These are phyloP conservation scores for Leersia perrieri DNA, from an alignment of 176 grass and related monocot genomes.

Conservation along the genomic window DNA sequence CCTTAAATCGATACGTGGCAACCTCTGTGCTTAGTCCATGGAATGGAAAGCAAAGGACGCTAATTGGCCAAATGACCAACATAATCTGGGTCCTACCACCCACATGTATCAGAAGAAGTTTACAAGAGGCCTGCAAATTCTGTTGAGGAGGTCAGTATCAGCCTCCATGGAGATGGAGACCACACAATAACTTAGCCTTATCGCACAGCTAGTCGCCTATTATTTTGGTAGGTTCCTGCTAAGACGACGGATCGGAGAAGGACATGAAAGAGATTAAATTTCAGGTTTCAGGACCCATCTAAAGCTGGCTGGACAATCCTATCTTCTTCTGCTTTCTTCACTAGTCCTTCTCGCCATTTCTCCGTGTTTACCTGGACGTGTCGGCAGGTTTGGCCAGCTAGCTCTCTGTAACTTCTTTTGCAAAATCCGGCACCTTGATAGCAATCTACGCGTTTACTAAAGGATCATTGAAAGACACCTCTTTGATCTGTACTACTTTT, in stretches of 20 bases:
- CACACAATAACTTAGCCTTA: not conserved
- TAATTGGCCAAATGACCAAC: not conserved
- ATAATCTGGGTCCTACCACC: not conserved
- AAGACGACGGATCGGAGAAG: not conserved
- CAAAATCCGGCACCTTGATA: not conserved
- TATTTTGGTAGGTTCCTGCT: not conserved
- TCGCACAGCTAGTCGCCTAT: not conserved
- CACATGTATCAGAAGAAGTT: not conserved
- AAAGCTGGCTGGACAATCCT: not conserved
- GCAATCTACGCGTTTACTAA: not conserved
- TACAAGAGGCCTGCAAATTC: not conserved
- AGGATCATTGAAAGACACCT: not conserved
- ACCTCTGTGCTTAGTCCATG: not conserved
- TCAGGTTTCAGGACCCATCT: not conserved
- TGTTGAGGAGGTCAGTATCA: not conserved
- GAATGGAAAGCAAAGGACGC: not conserved
- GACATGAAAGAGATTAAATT: not conserved
- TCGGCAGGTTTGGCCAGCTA: slow-evolving; percentile 21
- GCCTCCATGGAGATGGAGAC: not conserved
- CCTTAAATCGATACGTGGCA: not conserved
- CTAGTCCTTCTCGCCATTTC: not conserved
- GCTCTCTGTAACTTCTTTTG: not conserved
- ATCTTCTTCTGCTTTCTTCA: not conserved
- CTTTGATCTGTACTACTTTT: not conserved
- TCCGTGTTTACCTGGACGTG: not conserved